Conservation (phyloP, 129 eudicot genomes). For the Oenanthe sinensis region DNA sequence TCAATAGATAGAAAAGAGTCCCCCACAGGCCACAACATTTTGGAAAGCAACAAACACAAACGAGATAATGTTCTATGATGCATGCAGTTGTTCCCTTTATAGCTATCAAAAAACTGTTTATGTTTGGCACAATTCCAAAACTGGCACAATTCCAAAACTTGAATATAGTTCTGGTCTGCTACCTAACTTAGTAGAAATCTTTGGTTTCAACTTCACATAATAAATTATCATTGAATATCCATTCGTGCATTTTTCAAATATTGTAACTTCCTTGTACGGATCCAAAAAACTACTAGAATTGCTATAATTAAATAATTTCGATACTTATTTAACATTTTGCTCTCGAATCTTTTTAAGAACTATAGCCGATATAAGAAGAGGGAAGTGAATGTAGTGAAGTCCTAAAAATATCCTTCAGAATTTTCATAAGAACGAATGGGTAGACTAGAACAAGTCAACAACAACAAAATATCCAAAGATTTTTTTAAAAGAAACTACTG, state of each 20-base stretch:
- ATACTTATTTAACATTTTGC: background rate
- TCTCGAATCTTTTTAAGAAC: background rate
- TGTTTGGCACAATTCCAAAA: too few species aligned
- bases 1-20: background rate
- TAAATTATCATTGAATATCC: background rate
- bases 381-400: too few species aligned
- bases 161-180: background rate
- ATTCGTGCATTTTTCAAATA: background rate
- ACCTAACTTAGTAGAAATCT: background rate
- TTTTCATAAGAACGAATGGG: too few species aligned
- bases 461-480: too few species aligned
- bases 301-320: too few species aligned
- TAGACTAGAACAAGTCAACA: too few species aligned
- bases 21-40: background rate
- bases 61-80: background rate
- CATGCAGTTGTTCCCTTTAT: background rate
- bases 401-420: too few species aligned
- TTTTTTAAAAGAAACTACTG: too few species aligned
- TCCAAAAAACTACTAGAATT: background rate
- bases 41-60: background rate
- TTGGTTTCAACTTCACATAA: too few species aligned
- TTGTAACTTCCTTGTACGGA: background rate
- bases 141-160: background rate
- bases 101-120: constrained; percentile 6
- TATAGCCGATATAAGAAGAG: too few species aligned